Evolutionary conservation across 2,329 filamentous ascomycete species (phyloP).

Genomic region (Trichoderma aggressivum): DNA sequence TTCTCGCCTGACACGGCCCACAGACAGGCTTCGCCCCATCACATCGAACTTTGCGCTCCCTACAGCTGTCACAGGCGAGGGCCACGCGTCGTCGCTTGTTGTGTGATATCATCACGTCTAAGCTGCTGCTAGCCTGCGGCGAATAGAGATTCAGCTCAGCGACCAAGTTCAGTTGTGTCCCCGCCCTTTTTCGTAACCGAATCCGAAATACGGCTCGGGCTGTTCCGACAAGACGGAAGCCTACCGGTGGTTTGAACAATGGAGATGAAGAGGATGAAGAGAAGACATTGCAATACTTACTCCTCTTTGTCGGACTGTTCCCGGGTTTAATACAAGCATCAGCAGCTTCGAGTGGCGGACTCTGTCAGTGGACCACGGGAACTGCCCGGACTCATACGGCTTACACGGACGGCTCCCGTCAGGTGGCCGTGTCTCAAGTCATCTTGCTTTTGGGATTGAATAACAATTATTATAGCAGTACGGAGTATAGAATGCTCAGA

Average conservation of each 20-base stretch:
- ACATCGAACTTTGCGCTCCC: neutral
- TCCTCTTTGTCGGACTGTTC: neutral
- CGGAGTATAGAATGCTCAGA: too few relatives aligned
- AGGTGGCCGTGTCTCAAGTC: neutral
- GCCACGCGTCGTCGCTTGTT: neutral
- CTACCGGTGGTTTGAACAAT: neutral
- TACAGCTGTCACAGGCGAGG: neutral
- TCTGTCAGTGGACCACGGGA: neutral
- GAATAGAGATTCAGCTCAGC: neutral
- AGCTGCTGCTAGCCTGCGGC: too few relatives aligned
- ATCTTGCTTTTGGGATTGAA: neutral
- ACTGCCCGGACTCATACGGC: neutral
- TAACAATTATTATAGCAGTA: neutral
- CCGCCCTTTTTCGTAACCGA: neutral
- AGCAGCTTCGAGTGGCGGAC: neutral
- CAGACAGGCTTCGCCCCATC: neutral
- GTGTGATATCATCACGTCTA: neutral
- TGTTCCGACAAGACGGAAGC: neutral
- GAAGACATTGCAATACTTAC: neutral
- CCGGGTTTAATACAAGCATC: neutral
- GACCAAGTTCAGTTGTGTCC: neutral
- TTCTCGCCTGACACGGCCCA: neutral
- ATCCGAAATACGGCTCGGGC: neutral
- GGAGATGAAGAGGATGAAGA: neutral
- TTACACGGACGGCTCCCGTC: neutral